Evolutionary conservation across 768 basidiomycete species (phyloP).

Genomic region (Dictyophora rubrovolvata): DNA sequence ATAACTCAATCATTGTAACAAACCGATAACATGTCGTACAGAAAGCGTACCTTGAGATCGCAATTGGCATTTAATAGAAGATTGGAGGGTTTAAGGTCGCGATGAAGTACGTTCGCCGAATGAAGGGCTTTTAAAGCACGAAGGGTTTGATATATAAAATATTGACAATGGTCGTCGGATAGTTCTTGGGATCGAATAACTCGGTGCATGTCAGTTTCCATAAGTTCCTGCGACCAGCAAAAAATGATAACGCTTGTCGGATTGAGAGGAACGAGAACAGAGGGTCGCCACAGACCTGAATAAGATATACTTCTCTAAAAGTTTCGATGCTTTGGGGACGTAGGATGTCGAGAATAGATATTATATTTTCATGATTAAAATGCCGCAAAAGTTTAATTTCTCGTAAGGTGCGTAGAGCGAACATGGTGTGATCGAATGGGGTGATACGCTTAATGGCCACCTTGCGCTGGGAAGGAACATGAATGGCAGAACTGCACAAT

Average conservation of each 20-base stretch:
- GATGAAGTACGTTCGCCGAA: conserved; percentile 88
- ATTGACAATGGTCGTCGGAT: conserved; percentile 92
- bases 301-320: conserved; percentile 79
- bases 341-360: conserved; percentile 90
- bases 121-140: conserved; percentile 92
- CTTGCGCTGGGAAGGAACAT: conserved; percentile 76
- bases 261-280: conserved; percentile 6
- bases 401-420: conserved; percentile 73
- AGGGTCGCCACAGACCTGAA: conserved; percentile 47
- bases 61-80: conserved; percentile 93
- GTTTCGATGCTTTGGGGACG: conserved; percentile 62
- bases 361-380: conserved; percentile 82
- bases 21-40: background rate
- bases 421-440: conserved; percentile 94
- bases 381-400: conserved; percentile 92
- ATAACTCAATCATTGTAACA: background rate
- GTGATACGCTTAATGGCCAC: conserved; percentile 97
- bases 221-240: conserved; percentile 31
- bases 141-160: conserved; percentile 95
- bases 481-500: conserved; percentile 56
- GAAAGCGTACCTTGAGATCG: conserved; percentile 71
- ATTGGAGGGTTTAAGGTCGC: conserved; percentile 95
- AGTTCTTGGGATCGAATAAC: conserved; percentile 93
- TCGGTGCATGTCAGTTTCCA: conserved; percentile 93
- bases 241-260: background rate